A percentile compares a stretch with the other conserved stretches of the same genome.
phyloP scores from a whole-genome alignment of 192 early-diverging fungal genomes.

The Dissophora globulifera region DNA sequence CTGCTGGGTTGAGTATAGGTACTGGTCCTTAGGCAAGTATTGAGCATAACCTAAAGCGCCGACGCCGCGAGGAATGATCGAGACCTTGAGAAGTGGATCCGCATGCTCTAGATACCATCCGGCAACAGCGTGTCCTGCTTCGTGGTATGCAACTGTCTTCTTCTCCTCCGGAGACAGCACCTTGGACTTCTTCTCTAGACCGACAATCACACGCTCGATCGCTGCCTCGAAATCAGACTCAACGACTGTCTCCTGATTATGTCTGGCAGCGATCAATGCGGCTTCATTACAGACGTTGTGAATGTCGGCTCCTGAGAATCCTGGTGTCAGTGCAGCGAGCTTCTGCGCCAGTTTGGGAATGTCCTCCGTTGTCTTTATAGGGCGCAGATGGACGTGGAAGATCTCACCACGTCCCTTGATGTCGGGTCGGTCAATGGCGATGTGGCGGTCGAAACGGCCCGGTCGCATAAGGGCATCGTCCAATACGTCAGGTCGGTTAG shows the following conservation, averaged over 20 bases:
- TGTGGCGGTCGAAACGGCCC: slow-evolving; percentile 98
- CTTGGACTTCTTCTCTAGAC: slow-evolving; percentile 96
- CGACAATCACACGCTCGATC: slow-evolving; percentile 98
- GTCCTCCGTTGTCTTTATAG: slow-evolving; percentile 90
- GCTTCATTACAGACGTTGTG: slow-evolving; percentile 99
- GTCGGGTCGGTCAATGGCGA: slow-evolving; percentile 95
- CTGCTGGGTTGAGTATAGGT: slow-evolving; percentile 92
- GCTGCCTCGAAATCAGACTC: slow-evolving; percentile 96
- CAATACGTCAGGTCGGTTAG: slow-evolving; percentile 96
- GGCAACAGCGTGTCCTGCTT: slow-evolving; percentile 98
- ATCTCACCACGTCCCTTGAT: slow-evolving; percentile 96
- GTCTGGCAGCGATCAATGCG: slow-evolving; percentile 95
- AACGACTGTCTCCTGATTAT: slow-evolving; percentile 77
- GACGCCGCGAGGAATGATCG: slow-evolving; percentile 96
- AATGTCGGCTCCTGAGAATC: slow-evolving; percentile 98
- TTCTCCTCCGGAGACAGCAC: slow-evolving; percentile 97
- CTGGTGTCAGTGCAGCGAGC: slow-evolving; percentile 95
- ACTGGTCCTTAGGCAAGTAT: slow-evolving; percentile 98
- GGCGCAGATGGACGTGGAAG: slow-evolving; percentile 95
- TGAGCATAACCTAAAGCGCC: slow-evolving; percentile 99
- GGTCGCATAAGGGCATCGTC: slow-evolving; percentile 96
- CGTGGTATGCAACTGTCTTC: slow-evolving; percentile 99
- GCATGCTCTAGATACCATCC: slow-evolving; percentile 98
- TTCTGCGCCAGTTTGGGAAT: slow-evolving; percentile 81
- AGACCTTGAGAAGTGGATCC: slow-evolving; percentile 96